phyloP scores from a whole-genome alignment of 768 basidiomycete species.

The Calocera cornea region DNA sequence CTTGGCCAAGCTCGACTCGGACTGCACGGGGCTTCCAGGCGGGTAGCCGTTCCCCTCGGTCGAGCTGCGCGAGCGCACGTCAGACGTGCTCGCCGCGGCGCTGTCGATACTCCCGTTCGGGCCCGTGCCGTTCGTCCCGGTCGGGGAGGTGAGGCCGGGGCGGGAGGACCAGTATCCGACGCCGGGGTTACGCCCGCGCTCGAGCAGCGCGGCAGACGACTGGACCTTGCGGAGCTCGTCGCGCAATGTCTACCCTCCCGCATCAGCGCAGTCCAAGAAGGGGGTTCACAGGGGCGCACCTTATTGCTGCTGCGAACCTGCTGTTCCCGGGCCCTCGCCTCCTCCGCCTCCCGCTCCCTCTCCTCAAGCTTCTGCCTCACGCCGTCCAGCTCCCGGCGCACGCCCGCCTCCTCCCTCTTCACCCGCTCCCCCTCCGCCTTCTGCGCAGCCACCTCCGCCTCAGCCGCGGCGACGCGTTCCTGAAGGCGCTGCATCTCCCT shows the following conservation, averaged over 20 bases:
- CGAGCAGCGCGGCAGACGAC: conserved; percentile 76
- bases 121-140: background rate
- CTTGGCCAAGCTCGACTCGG: background rate
- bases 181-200: conserved; percentile 83
- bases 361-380: conserved; percentile 34
- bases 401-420: conserved; percentile 42
- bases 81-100: conserved; percentile 10
- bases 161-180: conserved; percentile 61
- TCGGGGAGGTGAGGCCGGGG: background rate
- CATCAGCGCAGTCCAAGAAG: background rate
- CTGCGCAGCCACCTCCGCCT: conserved; percentile 32
- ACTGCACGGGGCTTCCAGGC: background rate
- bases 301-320: conserved; percentile 68
- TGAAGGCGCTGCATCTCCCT: conserved; percentile 34
- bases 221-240: conserved; percentile 95
- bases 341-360: conserved; percentile 59
- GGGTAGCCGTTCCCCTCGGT: background rate
- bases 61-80: conserved; percentile 6
- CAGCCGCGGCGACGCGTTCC: conserved; percentile 19
- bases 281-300: too few species aligned
- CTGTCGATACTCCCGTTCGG: background rate
- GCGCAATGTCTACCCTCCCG: conserved; percentile 77
- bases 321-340: conserved; percentile 42
- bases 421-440: conserved; percentile 26
- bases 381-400: conserved; percentile 38